phyloP scores from a whole-genome alignment of 176 grass and related monocot species.

The Pontederia crassipes region DNA sequence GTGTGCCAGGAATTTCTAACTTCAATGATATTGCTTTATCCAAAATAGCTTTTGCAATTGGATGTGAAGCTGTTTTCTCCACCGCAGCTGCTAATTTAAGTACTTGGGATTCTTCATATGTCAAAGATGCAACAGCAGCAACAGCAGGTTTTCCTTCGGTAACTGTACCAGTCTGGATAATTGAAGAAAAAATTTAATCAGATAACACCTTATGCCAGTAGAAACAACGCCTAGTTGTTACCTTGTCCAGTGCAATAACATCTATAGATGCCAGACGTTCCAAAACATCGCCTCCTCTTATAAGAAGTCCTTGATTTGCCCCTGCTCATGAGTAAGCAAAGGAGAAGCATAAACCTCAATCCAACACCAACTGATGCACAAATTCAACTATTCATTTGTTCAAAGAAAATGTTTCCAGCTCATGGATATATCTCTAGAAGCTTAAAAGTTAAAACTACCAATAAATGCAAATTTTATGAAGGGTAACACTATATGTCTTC shows the following conservation, averaged over 20 bases:
- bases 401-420: too few relatives aligned
- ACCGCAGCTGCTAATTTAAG: slow-evolving; percentile 88
- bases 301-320: slow-evolving; percentile 87
- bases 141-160: slow-evolving; percentile 94
- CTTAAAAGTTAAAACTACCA: too few relatives aligned
- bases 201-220: slow-evolving; percentile 1
- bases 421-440: too few relatives aligned
- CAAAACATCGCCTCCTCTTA: slow-evolving; percentile 95
- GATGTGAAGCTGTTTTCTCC: slow-evolving; percentile 88
- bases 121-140: slow-evolving; percentile 61
- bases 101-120: slow-evolving; percentile 47
- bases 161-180: slow-evolving; percentile 67
- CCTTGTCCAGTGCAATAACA: slow-evolving; percentile 81
- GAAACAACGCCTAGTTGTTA: slow-evolving; percentile 11
- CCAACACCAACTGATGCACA: too few relatives aligned
- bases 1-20: slow-evolving; percentile 58
- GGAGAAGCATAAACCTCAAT: too few relatives aligned
- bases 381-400: too few relatives aligned
- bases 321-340: slow-evolving; percentile 36
- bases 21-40: slow-evolving; percentile 59
- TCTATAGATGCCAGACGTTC: slow-evolving; percentile 72
- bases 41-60: slow-evolving; percentile 89
- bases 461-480: too few relatives aligned
- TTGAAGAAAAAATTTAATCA: slow-evolving; percentile 2
- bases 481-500: too few relatives aligned